These are phyloP conservation scores for Rubroboletus pulcherrimus DNA, from an alignment of 768 basidiomycete species.

Conservation along the genomic window DNA sequence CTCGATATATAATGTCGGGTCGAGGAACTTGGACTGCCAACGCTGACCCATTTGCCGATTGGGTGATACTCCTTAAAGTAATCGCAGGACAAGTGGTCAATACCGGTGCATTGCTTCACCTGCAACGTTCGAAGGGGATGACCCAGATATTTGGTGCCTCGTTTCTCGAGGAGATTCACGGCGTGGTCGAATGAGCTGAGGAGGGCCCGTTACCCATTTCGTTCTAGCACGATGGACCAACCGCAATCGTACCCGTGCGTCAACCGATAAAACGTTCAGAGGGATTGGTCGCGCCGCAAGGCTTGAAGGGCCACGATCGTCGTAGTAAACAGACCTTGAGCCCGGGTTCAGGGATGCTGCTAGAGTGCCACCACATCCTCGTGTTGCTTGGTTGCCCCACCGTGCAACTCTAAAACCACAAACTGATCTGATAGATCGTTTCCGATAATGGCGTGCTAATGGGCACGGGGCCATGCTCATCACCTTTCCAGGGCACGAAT, in stretches of 20 bases:
- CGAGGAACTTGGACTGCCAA: background rate
- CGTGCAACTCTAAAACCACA: background rate
- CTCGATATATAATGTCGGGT: background rate
- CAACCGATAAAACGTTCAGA: background rate
- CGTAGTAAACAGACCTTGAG: background rate
- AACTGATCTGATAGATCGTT: background rate
- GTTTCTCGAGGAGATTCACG: slow-evolving; percentile 45
- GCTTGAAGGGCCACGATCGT: background rate
- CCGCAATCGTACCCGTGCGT: background rate
- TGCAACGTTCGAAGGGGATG: slow-evolving; percentile 34
- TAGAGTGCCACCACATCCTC: background rate
- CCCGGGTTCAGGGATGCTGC: slow-evolving; percentile 9
- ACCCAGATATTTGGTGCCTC: slow-evolving; percentile 47
- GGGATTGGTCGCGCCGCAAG: background rate
- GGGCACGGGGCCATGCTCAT: background rate
- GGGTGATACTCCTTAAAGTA: background rate
- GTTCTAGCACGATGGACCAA: slow-evolving; percentile 31
- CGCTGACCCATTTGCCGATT: background rate
- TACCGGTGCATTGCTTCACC: background rate
- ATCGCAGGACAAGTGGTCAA: background rate
- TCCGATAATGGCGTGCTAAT: background rate
- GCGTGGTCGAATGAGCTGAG: slow-evolving; percentile 5
- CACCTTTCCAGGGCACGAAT: background rate
- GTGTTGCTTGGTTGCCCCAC: background rate
- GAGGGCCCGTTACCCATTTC: background rate